These are phyloP conservation scores for Zygoascus ofunaensis DNA, from an alignment of 805 yeast genomes.

Conservation along the genomic window DNA sequence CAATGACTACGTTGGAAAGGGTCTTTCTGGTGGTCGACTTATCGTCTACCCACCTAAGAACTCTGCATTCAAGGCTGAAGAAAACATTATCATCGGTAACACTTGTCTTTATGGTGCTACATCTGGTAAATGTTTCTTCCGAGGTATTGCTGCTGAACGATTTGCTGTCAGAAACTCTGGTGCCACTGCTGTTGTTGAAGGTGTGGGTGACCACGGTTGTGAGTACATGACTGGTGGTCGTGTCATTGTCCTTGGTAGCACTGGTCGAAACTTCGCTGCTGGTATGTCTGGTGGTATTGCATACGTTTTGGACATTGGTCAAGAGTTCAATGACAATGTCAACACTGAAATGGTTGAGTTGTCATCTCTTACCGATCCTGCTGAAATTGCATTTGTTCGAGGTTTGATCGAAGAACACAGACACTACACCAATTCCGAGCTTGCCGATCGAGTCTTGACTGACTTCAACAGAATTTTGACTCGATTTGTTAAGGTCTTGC, in stretches of 20 bases:
- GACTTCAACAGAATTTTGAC: constrained; percentile 86
- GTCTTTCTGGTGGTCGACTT: constrained; percentile 89
- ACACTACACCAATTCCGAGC: constrained; percentile 86
- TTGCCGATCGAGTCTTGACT: constrained; percentile 72
- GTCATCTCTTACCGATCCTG: constrained; percentile 66
- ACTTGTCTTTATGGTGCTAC: constrained; percentile 98
- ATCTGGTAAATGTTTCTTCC: constrained; percentile 82
- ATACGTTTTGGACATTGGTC: constrained; percentile 90
- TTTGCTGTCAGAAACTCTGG: constrained; percentile 98
- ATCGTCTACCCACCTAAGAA: constrained; percentile 85
- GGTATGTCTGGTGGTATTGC: constrained; percentile 99
- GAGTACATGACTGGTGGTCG: constrained; percentile 99
- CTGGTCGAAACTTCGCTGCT: constrained; percentile 90
- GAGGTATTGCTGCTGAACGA: constrained; percentile 98
- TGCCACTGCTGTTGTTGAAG: constrained; percentile 93
- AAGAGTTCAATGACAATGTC: constrained; percentile 74
- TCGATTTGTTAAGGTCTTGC: constrained; percentile 87
- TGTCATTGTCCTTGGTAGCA: constrained; percentile 81
- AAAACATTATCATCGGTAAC: constrained; percentile 93
- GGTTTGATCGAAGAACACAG: constrained; percentile 91
- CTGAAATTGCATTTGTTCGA: constrained; percentile 88
- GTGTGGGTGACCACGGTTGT: constrained; percentile 97
- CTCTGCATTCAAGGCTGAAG: constrained; percentile 84
- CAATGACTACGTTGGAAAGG: constrained; percentile 96
- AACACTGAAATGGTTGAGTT: constrained; percentile 78